Percentiles rank a stretch among this genome's conserved stretches.
phyloP scores from a whole-genome alignment of 495 filamentous ascomycete species.

The Penicillium daleae region DNA sequence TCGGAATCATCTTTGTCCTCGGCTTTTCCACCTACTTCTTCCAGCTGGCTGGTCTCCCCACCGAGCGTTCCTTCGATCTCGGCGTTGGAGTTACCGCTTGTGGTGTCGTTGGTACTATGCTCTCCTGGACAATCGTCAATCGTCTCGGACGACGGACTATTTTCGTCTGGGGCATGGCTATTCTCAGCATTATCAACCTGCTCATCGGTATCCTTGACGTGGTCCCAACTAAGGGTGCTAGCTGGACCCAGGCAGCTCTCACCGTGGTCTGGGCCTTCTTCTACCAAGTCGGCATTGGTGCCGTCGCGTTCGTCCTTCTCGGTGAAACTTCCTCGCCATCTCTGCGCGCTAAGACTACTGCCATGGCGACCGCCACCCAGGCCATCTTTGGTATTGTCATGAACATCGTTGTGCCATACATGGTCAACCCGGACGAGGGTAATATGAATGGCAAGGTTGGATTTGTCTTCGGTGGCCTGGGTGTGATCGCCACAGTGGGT shows the following conservation, averaged over 20 bases:
- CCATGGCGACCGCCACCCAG: not conserved
- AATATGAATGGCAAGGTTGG: not conserved
- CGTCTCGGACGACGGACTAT: not conserved
- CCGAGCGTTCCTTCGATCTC: not conserved
- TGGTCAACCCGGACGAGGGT: not conserved
- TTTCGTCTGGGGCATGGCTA: not conserved
- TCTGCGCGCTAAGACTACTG: not conserved
- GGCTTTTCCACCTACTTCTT: constrained; percentile 1
- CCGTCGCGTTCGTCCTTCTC: not conserved
- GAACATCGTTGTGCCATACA: constrained; percentile 26
- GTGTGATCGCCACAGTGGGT: not conserved
- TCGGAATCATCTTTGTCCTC: not conserved
- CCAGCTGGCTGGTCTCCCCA: not conserved
- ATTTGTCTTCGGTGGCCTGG: not conserved
- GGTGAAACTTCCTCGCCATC: not conserved
- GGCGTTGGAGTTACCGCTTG: not conserved
- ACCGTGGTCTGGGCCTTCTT: not conserved
- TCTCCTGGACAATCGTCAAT: not conserved
- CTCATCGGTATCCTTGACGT: constrained; percentile 1
- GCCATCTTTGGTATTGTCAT: not conserved
- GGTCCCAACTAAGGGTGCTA: not conserved
- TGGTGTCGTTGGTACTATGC: not conserved
- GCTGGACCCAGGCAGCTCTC: not conserved
- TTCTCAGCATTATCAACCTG: not conserved
- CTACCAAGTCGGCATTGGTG: not conserved